Conservation (phyloP, 345 rosid species). For the Hirschfeldia incana region DNA sequence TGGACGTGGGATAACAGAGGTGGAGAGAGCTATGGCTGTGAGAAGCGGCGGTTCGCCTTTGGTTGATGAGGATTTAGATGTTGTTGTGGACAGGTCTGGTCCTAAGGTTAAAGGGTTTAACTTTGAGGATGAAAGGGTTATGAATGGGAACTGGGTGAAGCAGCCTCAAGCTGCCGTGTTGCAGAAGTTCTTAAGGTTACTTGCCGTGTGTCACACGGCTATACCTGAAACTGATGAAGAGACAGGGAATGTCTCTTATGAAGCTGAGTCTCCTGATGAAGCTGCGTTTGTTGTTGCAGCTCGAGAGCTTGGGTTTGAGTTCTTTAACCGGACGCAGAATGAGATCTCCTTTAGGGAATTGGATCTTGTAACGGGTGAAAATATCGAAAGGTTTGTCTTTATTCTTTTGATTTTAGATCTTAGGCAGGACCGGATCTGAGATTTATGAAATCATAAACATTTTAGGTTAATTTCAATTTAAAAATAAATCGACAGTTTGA, state of each 20-base stretch:
- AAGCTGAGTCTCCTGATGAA: constrained; percentile 99
- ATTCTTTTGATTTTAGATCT: not conserved
- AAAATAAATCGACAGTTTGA: not conserved
- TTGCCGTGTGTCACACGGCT: constrained; percentile 93
- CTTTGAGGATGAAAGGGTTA: constrained; percentile 73
- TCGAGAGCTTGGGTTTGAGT: constrained; percentile 83
- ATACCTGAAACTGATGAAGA: constrained; percentile 82
- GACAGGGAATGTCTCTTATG: constrained; percentile 64
- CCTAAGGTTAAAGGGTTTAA: constrained; percentile 72
- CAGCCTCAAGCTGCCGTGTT: constrained; percentile 63
- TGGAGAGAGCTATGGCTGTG: constrained; percentile 68
- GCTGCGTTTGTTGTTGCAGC: constrained; percentile 96
- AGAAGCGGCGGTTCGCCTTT: constrained; percentile 53
- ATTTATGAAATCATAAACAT: too few species aligned
- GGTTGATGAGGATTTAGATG: constrained; percentile 41
- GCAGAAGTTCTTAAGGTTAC: constrained; percentile 65
- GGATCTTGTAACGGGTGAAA: constrained; percentile 52
- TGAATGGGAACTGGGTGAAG: constrained; percentile 75
- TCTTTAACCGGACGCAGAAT: constrained; percentile 73
- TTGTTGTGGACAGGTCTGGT: constrained; percentile 35
- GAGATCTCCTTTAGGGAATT: constrained; percentile 57
- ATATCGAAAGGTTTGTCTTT: constrained; percentile 61
- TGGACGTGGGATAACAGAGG: constrained; percentile 86
- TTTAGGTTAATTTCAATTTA: too few species aligned
- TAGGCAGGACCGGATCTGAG: too few species aligned